Conservation (phyloP, 768 basidiomycete genomes). For the Pulveroboletus sp. region DNA sequence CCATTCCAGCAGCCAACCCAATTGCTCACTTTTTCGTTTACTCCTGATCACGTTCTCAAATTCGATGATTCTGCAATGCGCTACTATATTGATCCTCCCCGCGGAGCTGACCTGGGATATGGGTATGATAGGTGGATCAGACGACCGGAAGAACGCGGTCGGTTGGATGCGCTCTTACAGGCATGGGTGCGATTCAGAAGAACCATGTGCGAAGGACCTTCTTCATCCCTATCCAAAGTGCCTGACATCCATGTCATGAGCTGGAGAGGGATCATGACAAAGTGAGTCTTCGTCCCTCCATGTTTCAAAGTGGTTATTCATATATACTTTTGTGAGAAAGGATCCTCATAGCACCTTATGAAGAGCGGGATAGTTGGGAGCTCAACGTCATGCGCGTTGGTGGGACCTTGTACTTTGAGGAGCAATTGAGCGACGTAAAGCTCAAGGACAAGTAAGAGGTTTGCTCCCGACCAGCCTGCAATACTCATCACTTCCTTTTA, state of each 20-base stretch:
- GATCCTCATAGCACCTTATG: conserved; percentile 78
- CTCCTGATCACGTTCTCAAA: conserved; percentile 47
- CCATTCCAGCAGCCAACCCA: conserved; percentile 69
- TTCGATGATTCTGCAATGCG: conserved; percentile 68
- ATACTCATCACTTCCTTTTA: conserved; percentile 26
- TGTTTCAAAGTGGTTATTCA: conserved; percentile 1
- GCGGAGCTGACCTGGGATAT: conserved; percentile 56
- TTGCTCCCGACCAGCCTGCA: not conserved
- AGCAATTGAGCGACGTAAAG: conserved; percentile 56
- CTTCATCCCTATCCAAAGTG: conserved; percentile 15
- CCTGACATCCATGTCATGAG: conserved; percentile 54
- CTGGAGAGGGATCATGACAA: conserved; percentile 85
- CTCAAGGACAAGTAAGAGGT: conserved; percentile 58
- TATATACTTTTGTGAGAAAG: conserved; percentile 42
- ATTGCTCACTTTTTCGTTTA: conserved; percentile 70
- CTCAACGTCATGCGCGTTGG: conserved; percentile 76
- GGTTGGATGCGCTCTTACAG: conserved; percentile 64
- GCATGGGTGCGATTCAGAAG: conserved; percentile 46
- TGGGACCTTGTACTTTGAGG: conserved; percentile 71
- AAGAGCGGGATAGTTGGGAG: conserved; percentile 74
- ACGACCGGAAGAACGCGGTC: conserved; percentile 57
- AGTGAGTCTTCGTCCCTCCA: conserved; percentile 39
- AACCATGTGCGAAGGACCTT: conserved; percentile 31
- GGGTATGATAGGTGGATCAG: conserved; percentile 73
- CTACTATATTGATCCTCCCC: conserved; percentile 67